phyloP scores from a whole-genome alignment of 2,329 filamentous ascomycete species.

The Alternaria tenuissima region DNA sequence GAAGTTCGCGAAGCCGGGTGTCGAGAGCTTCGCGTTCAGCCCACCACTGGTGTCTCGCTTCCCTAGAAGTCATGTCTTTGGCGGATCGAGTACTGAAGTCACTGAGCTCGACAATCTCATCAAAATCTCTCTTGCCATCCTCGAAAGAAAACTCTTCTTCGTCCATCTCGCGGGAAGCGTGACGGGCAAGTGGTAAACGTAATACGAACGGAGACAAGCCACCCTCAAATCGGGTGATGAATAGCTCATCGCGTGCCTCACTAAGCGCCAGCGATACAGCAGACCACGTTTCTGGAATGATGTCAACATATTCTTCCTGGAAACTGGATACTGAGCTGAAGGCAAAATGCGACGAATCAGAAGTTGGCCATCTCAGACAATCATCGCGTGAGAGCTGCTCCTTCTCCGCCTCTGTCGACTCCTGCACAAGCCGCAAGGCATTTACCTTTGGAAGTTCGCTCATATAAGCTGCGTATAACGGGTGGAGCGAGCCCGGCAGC shows the following conservation, averaged over 20 bases:
- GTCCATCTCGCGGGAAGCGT: conserved; percentile 81
- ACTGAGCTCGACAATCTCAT: conserved; percentile 80
- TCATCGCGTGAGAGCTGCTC: conserved; percentile 48
- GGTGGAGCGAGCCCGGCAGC: conserved; percentile 47
- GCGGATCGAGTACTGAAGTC: conserved; percentile 83
- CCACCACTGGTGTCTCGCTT: conserved; percentile 88
- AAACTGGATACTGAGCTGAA: conserved; percentile 63
- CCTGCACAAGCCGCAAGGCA: conserved; percentile 71
- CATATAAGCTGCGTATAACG: conserved; percentile 51
- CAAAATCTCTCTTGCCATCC: conserved; percentile 78
- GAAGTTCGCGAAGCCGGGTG: conserved; percentile 74
- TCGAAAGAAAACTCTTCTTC: conserved; percentile 84
- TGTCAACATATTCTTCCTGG: conserved; percentile 82
- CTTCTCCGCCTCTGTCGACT: conserved; percentile 61
- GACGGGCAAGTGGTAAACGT: conserved; percentile 82
- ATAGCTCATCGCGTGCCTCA: conserved; percentile 82
- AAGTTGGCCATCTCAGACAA: conserved; percentile 52
- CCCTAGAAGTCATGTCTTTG: conserved; percentile 75
- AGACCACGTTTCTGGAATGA: conserved; percentile 83
- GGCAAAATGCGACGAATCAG: conserved; percentile 40
- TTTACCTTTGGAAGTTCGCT: conserved; percentile 74
- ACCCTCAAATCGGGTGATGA: conserved; percentile 83
- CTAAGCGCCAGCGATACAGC: conserved; percentile 86
- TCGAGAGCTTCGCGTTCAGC: conserved; percentile 83
- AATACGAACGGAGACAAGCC: conserved; percentile 83